These are phyloP conservation scores for Phytophthora quininea DNA, from an alignment of 352 stramenopile species.

Conservation along the genomic window DNA sequence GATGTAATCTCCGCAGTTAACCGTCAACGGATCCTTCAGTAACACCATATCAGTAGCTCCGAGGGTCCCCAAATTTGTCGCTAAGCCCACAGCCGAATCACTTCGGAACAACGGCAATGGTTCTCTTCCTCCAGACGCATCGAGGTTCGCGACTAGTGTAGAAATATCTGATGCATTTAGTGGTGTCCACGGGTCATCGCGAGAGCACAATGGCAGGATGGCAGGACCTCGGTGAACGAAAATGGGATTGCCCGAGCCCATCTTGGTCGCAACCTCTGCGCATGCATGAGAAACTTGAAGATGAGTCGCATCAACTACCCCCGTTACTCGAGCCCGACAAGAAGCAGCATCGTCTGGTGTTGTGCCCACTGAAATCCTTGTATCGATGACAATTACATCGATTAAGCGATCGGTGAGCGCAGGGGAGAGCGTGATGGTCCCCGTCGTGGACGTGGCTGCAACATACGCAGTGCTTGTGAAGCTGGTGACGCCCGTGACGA, in stretches of 20 bases:
- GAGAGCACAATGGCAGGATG: slow-evolving; percentile 64
- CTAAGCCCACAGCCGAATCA: slow-evolving; percentile 53
- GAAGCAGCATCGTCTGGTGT: slow-evolving; percentile 19
- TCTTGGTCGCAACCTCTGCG: slow-evolving; percentile 18
- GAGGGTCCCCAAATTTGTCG: slow-evolving; percentile 39
- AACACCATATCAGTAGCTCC: slow-evolving; percentile 42
- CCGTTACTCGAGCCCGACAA: slow-evolving; percentile 26
- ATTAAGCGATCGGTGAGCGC: slow-evolving; percentile 23
- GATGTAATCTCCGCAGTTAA: slow-evolving; percentile 75
- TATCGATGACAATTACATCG: slow-evolving; percentile 27
- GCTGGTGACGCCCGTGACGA: slow-evolving; percentile 19
- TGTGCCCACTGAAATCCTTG: slow-evolving; percentile 32
- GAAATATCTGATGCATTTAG: slow-evolving; percentile 38
- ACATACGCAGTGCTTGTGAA: slow-evolving; percentile 24
- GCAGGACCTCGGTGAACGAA: slow-evolving; percentile 72
- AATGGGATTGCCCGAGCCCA: slow-evolving; percentile 40
- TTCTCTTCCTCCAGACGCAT: slow-evolving; percentile 38
- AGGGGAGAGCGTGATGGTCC: slow-evolving; percentile 24
- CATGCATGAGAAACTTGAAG: slow-evolving; percentile 42
- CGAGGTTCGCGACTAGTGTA: slow-evolving; percentile 36
- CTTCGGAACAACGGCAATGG: slow-evolving; percentile 64
- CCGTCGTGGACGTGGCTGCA: not conserved
- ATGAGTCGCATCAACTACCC: slow-evolving; percentile 15
- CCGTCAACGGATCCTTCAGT: slow-evolving; percentile 35
- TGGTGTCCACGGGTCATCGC: slow-evolving; percentile 51